Conservation (phyloP, 805 yeast genomes). For the Saturnispora besseyi region DNA sequence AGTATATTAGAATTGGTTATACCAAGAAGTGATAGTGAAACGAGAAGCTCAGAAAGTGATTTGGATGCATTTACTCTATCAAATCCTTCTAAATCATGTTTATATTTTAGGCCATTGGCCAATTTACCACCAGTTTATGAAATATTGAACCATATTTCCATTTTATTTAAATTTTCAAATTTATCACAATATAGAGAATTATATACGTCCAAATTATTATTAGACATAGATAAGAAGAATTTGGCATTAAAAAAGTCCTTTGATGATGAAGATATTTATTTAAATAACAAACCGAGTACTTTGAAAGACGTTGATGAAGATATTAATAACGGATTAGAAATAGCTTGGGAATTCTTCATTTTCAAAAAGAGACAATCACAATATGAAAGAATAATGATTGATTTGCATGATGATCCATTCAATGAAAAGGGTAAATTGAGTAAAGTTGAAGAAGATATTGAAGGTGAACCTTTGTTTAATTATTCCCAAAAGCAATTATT, state of each 20-base stretch:
- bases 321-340: constrained; percentile 11
- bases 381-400: constrained; percentile 38
- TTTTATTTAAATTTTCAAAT: constrained; percentile 14
- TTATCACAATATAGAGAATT: constrained; percentile 19
- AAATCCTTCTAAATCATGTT: constrained; percentile 1
- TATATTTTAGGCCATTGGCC: constrained; percentile 20
- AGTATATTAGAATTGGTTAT: constrained; percentile 29
- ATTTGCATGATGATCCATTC: constrained; percentile 23
- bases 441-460: background rate
- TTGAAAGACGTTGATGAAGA: constrained; percentile 10
- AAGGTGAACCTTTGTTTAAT: background rate
- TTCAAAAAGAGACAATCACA: constrained; percentile 42
- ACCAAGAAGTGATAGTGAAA: constrained; percentile 19
- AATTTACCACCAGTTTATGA: constrained; percentile 23
- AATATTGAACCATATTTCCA: constrained; percentile 23
- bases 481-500: constrained; percentile 42
- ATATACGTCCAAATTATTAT: constrained; percentile 28
- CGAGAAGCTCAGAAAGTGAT: background rate
- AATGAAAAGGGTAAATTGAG: background rate
- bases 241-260: constrained; percentile 27
- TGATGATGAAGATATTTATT: constrained; percentile 13
- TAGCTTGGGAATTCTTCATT: constrained; percentile 40
- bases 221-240: constrained; percentile 29
- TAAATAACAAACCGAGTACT: background rate
- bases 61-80: background rate